phyloP scores from a whole-genome alignment of 2,329 filamentous ascomycete genomes.

The Sarocladium kiliense region DNA sequence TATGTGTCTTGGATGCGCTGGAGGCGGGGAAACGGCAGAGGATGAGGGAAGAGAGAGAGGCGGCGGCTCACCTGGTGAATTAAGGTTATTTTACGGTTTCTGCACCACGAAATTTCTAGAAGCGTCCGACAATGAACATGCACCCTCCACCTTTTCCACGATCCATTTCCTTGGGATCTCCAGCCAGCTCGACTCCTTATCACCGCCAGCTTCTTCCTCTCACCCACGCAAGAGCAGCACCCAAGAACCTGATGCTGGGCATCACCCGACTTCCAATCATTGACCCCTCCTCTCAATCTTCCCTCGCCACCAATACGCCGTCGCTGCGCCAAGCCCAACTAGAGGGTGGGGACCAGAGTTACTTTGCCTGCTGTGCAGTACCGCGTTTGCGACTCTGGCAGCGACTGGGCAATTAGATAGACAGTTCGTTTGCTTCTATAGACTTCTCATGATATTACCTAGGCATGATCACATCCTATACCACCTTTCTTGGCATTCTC shows the following conservation, averaged over 20 bases:
- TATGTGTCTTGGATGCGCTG: background rate
- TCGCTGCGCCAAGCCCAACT: background rate
- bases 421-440: no score
- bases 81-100: slow-evolving; percentile 7
- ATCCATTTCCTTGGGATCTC: no score
- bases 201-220: no score
- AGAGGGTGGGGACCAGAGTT: background rate
- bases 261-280: background rate
- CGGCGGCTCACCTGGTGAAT: background rate
- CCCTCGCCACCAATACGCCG: slow-evolving; percentile 1
- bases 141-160: no score
- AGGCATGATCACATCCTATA: background rate
- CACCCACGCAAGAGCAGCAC: background rate
- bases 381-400: background rate
- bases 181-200: no score
- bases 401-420: background rate
- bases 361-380: background rate
- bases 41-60: background rate
- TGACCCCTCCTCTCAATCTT: background rate
- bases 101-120: slow-evolving; percentile 1
- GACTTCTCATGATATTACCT: background rate
- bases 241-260: background rate
- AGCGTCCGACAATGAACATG: no score
- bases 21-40: background rate
- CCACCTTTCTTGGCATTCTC: background rate